Evolutionary conservation across 331 rosid species (phyloP).

Genomic region (Malus hybrid): DNA sequence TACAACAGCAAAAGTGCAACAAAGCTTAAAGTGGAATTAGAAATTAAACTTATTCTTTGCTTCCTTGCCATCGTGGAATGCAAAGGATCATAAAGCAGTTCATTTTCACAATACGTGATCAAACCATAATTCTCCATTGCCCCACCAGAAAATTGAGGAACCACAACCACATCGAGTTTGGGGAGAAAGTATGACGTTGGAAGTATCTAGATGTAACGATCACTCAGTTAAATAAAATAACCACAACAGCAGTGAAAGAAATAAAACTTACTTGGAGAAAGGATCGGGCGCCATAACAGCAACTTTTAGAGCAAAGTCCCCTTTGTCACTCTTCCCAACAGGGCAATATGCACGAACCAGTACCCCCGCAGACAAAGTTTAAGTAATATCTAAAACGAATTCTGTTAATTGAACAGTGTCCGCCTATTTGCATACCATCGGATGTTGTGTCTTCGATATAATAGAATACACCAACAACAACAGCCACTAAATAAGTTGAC

Average conservation of each 20-base stretch:
- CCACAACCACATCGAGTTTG: slow-evolving; percentile 53
- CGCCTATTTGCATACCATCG: slow-evolving; percentile 29
- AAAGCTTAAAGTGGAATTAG: neutral
- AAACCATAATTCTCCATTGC: slow-evolving; percentile 90
- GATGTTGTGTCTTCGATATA: slow-evolving; percentile 36
- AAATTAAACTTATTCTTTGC: slow-evolving; percentile 39
- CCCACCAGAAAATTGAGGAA: slow-evolving; percentile 54
- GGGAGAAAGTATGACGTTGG: slow-evolving; percentile 40
- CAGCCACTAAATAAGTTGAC: slow-evolving; percentile 65
- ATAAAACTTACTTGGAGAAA: slow-evolving; percentile 15
- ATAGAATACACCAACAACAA: slow-evolving; percentile 52
- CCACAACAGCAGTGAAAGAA: neutral
- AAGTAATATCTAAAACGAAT: neutral
- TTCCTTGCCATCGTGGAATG: slow-evolving; percentile 54
- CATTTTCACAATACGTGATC: slow-evolving; percentile 64
- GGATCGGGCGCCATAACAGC: slow-evolving; percentile 34
- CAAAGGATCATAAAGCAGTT: slow-evolving; percentile 54
- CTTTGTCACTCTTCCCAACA: slow-evolving; percentile 27
- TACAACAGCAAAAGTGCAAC: neutral
- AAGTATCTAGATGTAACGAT: slow-evolving; percentile 43
- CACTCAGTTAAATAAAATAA: neutral
- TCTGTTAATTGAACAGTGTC: neutral
- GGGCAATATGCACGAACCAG: slow-evolving; percentile 34
- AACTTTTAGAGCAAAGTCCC: slow-evolving; percentile 24
- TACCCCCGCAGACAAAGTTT: slow-evolving; percentile 21